Base-by-base conservation (phyloP, 306 rosid species). In the Castanea crenata region DNA sequence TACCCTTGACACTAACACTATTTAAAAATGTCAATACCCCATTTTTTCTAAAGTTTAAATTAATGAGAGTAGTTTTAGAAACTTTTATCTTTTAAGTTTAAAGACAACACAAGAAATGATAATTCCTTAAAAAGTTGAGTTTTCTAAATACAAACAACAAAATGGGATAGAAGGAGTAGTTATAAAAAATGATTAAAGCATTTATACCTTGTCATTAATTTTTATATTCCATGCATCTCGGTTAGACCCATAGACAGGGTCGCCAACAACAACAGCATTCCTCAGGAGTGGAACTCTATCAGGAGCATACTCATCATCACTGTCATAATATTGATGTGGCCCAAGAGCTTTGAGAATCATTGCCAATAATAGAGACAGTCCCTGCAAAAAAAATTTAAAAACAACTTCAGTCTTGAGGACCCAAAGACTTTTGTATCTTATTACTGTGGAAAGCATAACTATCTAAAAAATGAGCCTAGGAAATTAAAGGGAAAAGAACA, bases 291-390 rank as follows among this genome's bases (percentile, higher is more conserved):
- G 92, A 83, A 81, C 88, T 70, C 92, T 83, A 32, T 84, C 96
- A 15, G 94, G 70, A 71, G 63, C 52, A 85, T 89, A 84, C 3
- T 94, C 98, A 55, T 94, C 94, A 69, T 90, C 97, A 67, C 94
- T 90, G 27, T 94, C 97, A 75, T 92, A 89, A 75, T 79, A 80
- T 70, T 73, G 91, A 87, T 83, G 90, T 0, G 93, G 90, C 79
- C 98, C 94, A 31, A 89, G 91, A 67, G 91, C 97, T 80, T 90
- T 94, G 76, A 92, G 91, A 78, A 90, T 68, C 92, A 88, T 90
- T 81, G 97, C 91, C 86, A 94, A 78, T 76, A 94, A 79, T 35
- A 92, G 76, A 52, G 94, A 87, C 75, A 92, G 74, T 25, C 93
- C 93, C 97, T 92, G 90, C 52, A 1, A 59, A 55, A 27, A 61